Base-by-base conservation (phyloP, 805 yeast genomes). In the Hanseniaspora jakobsenii region DNA sequence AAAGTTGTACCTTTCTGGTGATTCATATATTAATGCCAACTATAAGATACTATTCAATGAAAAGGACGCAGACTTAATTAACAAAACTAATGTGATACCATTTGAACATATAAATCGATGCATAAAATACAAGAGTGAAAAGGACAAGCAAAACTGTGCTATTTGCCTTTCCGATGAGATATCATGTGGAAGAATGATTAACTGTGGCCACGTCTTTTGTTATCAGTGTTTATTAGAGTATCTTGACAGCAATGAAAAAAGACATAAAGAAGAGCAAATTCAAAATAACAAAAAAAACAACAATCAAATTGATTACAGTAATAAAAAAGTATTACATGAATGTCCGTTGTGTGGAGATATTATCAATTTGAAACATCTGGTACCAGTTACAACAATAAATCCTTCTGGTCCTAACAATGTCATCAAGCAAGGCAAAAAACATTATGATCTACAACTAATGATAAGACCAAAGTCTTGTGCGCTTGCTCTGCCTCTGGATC, bases 141-240 rank as follows among this genome's bases (percentile, higher is more conserved):
- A n/a, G 12, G 73, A 71, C 48, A 78, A 80, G 1, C 79, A 79
- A 52, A 77, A 78, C 30, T 91, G 99, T 57, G 97, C 98, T 0
- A 89, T 91, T 22, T 91, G 99, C 59, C 65, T 91, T 12, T 71
- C 78, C 26, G 93, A 84, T 40, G 78, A 77, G 12, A 82, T 91
- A 12, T 73, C 81, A 14, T 95, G 96, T 0, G 96, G 98, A 2
- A 67, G 97, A 45, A 93, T 91, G 97, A 77, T 85, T 23, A 71
- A 77, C 10, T 91, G 99, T 64, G 98, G 99, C 4, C 99, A 91
- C 57, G 71, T 86, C 13, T 75, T 91, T 55, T 91, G 99, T 57
- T 69, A 75, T 45, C 75, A 86, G 12, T 91, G 99, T 59, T 61
- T 89, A 24, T 59, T 86, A 45, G 73, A 86, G 36, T 73, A 82